A percentile compares a stretch with the other conserved stretches of the same genome.
Evolutionary conservation across 805 yeast genomes (phyloP).

Genomic region (Candida vartiovaarae): DNA sequence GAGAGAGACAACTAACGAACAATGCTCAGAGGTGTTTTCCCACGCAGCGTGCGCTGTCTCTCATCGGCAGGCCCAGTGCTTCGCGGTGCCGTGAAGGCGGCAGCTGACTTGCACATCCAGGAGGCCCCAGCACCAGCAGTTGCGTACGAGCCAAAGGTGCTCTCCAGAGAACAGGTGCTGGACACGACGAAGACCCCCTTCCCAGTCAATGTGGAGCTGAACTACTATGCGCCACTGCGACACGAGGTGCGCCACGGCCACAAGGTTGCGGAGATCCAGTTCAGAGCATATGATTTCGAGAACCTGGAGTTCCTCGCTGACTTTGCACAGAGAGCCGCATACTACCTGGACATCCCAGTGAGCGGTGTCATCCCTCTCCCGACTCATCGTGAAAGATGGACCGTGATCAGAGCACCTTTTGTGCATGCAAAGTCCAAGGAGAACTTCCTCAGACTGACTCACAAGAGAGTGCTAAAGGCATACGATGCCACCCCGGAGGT

Average conservation of each 20-base stretch:
- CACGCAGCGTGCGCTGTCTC: constrained; percentile 5
- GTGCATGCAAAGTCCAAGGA: constrained; percentile 92
- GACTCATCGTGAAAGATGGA: constrained; percentile 79
- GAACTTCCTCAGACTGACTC: constrained; percentile 86
- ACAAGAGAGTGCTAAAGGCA: constrained; percentile 62
- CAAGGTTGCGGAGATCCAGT: constrained; percentile 66
- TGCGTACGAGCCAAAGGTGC: constrained; percentile 31
- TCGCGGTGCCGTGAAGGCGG: constrained; percentile 10
- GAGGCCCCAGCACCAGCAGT: constrained; percentile 3
- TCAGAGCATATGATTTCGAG: constrained; percentile 64
- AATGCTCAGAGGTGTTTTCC: constrained; percentile 6
- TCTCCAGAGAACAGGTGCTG: constrained; percentile 27
- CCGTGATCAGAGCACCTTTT: constrained; percentile 89
- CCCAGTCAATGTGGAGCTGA: constrained; percentile 81
- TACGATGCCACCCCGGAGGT: constrained; percentile 85
- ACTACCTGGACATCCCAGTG: constrained; percentile 81
- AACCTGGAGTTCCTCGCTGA: constrained; percentile 73
- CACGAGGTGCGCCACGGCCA: constrained; percentile 64
- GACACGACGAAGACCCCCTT: constrained; percentile 44
- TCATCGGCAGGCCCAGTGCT: constrained; percentile 4
- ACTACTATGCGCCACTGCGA: constrained; percentile 73
- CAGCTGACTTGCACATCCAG: constrained; percentile 4
- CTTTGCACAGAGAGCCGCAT: constrained; percentile 86
- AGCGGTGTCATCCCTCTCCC: constrained; percentile 64
- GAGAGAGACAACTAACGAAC: not conserved